Conservation (phyloP, 306 rosid species). For the Neltuma alba region DNA sequence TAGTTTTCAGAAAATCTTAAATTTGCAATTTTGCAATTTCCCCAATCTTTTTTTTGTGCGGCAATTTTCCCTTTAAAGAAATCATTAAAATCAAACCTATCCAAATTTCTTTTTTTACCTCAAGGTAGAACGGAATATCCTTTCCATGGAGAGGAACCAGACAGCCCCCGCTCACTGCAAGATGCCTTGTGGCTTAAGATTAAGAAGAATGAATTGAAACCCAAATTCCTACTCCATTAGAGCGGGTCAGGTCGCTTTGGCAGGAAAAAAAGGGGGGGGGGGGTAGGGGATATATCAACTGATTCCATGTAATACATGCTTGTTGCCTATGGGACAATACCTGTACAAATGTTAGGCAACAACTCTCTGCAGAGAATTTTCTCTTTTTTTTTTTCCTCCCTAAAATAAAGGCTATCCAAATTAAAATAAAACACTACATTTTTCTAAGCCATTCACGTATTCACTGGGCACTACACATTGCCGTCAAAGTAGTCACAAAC, state of each 20-base stretch:
- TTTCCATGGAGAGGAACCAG: background rate
- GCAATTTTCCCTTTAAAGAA: too few species aligned
- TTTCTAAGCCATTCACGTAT: conserved; percentile 32
- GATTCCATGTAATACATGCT: conserved; percentile 20
- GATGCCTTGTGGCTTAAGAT: background rate
- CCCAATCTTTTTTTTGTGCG: too few species aligned
- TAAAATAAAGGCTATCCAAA: conserved; percentile 35
- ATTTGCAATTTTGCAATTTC: too few species aligned
- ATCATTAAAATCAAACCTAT: background rate
- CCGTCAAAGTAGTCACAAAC: conserved; percentile 15
- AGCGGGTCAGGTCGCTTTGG: background rate
- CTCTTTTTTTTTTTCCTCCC: background rate
- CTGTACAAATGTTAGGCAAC: conserved; percentile 45
- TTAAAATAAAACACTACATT: conserved; percentile 35
- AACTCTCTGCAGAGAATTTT: conserved; percentile 27
- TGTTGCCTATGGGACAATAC: conserved; percentile 40
- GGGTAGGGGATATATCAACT: background rate
- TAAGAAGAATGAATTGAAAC: background rate
- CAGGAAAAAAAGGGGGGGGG: too few species aligned
- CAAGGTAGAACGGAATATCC: background rate
- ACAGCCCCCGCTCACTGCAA: background rate
- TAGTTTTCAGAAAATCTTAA: too few species aligned
- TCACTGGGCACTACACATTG: conserved; percentile 27
- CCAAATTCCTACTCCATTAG: conserved; percentile 3
- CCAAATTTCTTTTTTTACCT: background rate